Percentiles rank a stretch among this genome's conserved stretches.
Evolutionary conservation across 805 yeast species (phyloP).

Genomic region (Kluyveromyces lactis): DNA sequence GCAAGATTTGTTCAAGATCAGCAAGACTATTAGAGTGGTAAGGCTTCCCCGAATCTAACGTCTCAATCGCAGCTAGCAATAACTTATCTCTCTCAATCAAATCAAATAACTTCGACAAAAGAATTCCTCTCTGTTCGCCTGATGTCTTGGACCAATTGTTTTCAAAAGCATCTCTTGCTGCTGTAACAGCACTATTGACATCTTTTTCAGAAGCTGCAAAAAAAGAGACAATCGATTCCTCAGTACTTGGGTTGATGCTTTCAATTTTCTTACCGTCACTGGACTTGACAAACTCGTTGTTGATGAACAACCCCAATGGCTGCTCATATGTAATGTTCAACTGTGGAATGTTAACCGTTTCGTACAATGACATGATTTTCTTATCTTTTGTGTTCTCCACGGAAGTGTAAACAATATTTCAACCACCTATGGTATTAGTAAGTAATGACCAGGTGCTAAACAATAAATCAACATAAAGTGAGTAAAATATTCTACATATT

Average conservation of each 20-base stretch:
- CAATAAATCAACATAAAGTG: too few species aligned
- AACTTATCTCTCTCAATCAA: conserved; percentile 39
- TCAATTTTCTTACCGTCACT: conserved; percentile 32
- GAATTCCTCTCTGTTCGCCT: conserved; percentile 36
- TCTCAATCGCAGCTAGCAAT: conserved; percentile 44
- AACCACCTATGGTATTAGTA: too few species aligned
- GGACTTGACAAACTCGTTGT: conserved; percentile 42
- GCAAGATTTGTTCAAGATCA: conserved; percentile 50
- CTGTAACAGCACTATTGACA: conserved; percentile 42
- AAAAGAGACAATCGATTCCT: conserved; percentile 37
- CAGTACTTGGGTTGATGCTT: conserved; percentile 44
- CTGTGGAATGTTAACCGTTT: conserved; percentile 13
- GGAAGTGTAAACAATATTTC: too few species aligned
- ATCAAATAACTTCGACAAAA: conserved; percentile 37
- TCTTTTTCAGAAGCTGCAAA: conserved; percentile 40
- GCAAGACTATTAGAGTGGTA: conserved; percentile 39
- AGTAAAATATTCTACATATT: too few species aligned
- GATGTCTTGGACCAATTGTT: conserved; percentile 37
- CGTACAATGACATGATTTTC: conserved; percentile 6
- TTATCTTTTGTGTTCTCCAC: too few species aligned
- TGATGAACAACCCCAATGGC: conserved; percentile 57
- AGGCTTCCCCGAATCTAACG: conserved; percentile 50
- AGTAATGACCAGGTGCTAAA: too few species aligned
- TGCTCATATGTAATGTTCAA: conserved; percentile 34
- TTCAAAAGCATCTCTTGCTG: conserved; percentile 40